Base-by-base conservation (phyloP, 805 yeast genomes). In the Alloascoidea africana region DNA sequence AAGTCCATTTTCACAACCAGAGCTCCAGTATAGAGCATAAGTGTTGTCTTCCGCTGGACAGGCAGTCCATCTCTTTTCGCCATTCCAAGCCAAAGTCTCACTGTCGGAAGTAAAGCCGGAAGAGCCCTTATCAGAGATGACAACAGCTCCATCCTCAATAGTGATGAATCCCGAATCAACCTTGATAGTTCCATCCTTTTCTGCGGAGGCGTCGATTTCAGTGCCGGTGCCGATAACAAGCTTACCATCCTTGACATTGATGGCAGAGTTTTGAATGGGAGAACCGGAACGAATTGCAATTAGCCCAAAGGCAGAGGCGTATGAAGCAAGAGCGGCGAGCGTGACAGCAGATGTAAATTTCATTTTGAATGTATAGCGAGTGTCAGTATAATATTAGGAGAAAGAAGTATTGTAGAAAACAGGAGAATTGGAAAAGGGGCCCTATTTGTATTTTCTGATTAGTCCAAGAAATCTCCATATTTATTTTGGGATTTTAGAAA, bases 261-360 rank as follows among this genome's bases (percentile, higher is more conserved):
- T 27, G 16, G 40, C 15, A n/a, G 40, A 32, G 17, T 42, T 34
- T 39, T 42, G 45, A 13, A 42, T n/a, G 3, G 8, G 4, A 13
- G 44, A 36, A 5, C 42, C 44, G 15, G 42, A 38, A 16, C 23
- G 18, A 32, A 42, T 41, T 27, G 44, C 34, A 32, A 39, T 19
- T 14, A 41, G 33, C 6, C 35, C 34, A 30, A 41, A 38, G 18
- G 19, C 11, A 30, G 36, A 33, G 27, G 32, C 18, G 3, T 33
- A 16, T 23, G 36, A 4, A 18, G 18, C 23, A 6, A 38, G 45
- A 52, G 65, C 65, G 59, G 23, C 4, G 27, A 27, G 14, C 14
- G 16, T 14, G 30, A 16, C 16, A 13, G 32, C 14, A 6, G 40
- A n/a, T 17, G 41, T 4, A 32, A 37, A 37, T 23, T 37, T 19